Percentiles rank a stretch among this genome's conserved stretches.
phyloP scores from a whole-genome alignment of 225 moss, liverwort and hornwort species.

The Pleurozium schreberi region DNA sequence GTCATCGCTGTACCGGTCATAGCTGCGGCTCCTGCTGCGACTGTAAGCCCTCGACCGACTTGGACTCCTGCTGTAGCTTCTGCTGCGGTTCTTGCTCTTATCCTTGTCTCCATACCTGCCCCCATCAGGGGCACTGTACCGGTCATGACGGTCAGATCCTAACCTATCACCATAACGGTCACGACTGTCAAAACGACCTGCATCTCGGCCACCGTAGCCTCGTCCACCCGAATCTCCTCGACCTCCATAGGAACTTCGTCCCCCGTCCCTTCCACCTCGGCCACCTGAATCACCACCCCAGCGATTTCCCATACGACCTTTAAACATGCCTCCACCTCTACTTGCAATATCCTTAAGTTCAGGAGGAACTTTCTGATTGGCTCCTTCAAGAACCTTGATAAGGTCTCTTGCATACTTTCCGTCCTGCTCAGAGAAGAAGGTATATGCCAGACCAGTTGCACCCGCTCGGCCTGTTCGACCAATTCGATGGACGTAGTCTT shows the following conservation, averaged over 20 bases:
- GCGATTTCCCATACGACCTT: conserved; percentile 63
- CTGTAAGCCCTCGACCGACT: conserved; percentile 69
- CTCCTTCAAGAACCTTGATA: conserved; percentile 90
- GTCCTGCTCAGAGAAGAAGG: conserved; percentile 91
- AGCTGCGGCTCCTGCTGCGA: conserved; percentile 75
- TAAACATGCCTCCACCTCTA: conserved; percentile 72
- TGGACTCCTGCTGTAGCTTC: conserved; percentile 79
- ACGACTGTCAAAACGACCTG: conserved; percentile 34
- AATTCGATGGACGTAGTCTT: conserved; percentile 92
- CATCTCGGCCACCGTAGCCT: conserved; percentile 55
- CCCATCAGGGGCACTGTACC: conserved; percentile 48
- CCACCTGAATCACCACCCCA: conserved; percentile 76
- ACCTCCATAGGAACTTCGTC: conserved; percentile 57
- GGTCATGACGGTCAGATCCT: conserved; percentile 65
- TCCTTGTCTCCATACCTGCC: conserved; percentile 71
- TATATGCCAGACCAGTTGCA: conserved; percentile 84
- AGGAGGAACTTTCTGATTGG: conserved; percentile 72
- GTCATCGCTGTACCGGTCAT: conserved; percentile 68
- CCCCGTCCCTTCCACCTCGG: conserved; percentile 50
- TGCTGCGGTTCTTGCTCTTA: conserved; percentile 49
- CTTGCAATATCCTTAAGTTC: conserved; percentile 79
- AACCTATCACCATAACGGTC: conserved; percentile 59
- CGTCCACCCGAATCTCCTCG: conserved; percentile 59
- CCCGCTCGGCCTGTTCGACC: conserved; percentile 93
- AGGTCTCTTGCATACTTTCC: conserved; percentile 93